Conservation (phyloP, 306 rosid genomes). For the Echinosophora koreensis region DNA sequence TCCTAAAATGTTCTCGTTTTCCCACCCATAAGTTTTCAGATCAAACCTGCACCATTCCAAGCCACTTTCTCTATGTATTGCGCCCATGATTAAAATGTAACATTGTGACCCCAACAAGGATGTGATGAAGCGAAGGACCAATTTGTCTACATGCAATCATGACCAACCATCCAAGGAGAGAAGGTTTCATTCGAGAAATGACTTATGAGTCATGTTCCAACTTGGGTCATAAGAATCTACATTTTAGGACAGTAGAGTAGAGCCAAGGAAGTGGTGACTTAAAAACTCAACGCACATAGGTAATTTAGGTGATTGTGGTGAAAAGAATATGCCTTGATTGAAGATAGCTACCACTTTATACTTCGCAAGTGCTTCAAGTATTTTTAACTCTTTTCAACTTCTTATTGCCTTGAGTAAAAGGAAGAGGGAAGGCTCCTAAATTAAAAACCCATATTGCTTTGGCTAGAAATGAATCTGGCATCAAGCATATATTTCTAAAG, state of each 20-base stretch:
- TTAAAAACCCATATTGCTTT: slow-evolving; percentile 1
- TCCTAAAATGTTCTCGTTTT: too few relatives aligned
- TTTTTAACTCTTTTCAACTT: slow-evolving; percentile 22
- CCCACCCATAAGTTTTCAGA: not conserved
- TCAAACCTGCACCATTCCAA: not conserved
- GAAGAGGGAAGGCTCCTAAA: not conserved
- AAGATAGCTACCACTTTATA: not conserved
- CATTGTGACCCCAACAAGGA: slow-evolving; percentile 1
- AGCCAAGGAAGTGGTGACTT: not conserved
- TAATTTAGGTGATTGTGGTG: not conserved
- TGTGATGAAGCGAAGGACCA: not conserved
- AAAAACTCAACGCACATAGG: not conserved
- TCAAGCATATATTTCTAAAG: not conserved
- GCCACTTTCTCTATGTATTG: not conserved
- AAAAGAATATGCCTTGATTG: slow-evolving; percentile 30
- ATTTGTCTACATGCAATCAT: slow-evolving; percentile 1
- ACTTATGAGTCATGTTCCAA: slow-evolving; percentile 25
- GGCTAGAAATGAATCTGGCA: not conserved
- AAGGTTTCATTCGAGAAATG: slow-evolving; percentile 19
- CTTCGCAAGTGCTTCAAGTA: slow-evolving; percentile 29
- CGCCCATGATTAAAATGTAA: slow-evolving; percentile 17
- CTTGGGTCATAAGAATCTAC: not conserved
- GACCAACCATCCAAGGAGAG: not conserved
- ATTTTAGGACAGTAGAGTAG: not conserved
- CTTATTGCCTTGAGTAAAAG: not conserved